phyloP scores from a whole-genome alignment of 2,329 filamentous ascomycete species.

The Drechslerella dactyloides region DNA sequence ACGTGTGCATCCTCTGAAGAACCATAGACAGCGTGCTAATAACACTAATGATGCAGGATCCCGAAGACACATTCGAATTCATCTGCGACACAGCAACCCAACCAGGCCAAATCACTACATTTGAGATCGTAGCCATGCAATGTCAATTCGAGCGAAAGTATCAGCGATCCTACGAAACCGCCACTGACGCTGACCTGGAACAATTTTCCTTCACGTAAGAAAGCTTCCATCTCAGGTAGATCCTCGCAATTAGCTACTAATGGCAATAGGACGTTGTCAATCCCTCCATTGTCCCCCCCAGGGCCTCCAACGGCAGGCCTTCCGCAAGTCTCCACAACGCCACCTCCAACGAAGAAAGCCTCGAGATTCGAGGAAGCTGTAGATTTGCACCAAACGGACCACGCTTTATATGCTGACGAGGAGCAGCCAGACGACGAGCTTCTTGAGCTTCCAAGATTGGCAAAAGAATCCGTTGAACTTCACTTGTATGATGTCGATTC shows the following conservation, averaged over 20 bases:
- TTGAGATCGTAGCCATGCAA: conserved; percentile 82
- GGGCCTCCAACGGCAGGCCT: conserved; percentile 1
- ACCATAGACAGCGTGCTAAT: neutral
- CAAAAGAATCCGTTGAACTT: conserved; percentile 78
- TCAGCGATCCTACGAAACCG: conserved; percentile 76
- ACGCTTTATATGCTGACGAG: conserved; percentile 4
- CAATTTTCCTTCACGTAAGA: conserved; percentile 74
- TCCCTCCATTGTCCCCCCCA: conserved; percentile 20
- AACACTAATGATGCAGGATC: conserved; percentile 63
- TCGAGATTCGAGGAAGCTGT: conserved; percentile 22
- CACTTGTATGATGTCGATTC: conserved; percentile 92
- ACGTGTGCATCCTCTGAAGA: conserved; percentile 9
- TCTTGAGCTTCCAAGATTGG: conserved; percentile 76
- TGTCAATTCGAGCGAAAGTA: conserved; percentile 99
- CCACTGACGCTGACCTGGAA: conserved; percentile 78
- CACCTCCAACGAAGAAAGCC: neutral
- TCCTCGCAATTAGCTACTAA: neutral
- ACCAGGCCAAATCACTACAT: conserved; percentile 74
- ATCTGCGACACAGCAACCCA: conserved; percentile 81
- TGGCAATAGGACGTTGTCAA: conserved; percentile 8
- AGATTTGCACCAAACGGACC: conserved; percentile 56
- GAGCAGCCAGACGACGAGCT: conserved; percentile 59
- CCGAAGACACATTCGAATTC: conserved; percentile 96
- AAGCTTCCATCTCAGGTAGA: neutral
- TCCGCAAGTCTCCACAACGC: neutral